Conservation (phyloP, 2,329 filamentous ascomycete genomes). For the Fusarium sarcochroum region DNA sequence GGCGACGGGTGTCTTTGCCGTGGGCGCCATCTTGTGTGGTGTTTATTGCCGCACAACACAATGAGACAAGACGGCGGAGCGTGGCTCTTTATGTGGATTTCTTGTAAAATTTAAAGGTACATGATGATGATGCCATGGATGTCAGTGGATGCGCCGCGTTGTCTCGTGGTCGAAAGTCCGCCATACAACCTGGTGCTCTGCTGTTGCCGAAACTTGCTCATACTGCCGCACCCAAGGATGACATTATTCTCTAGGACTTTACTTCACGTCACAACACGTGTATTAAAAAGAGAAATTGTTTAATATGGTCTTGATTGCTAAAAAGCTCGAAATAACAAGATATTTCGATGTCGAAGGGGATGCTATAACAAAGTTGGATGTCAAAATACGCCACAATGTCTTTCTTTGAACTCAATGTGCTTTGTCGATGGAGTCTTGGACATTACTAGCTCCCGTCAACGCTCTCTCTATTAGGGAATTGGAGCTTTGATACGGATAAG, state of each 20-base stretch:
- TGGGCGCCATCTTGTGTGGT: constrained; percentile 28
- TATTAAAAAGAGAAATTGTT: fast-evolving
- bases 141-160: background rate
- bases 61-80: background rate
- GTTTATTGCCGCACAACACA: background rate
- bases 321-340: background rate
- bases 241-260: background rate
- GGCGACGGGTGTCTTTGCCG: constrained; percentile 15
- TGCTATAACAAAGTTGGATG: background rate
- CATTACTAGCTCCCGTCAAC: background rate
- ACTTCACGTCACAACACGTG: background rate
- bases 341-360: background rate
- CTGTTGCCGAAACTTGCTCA: constrained; percentile 52
- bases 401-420: constrained; percentile 7
- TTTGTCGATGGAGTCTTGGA: background rate
- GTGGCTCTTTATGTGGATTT: constrained; percentile 17
- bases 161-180: background rate
- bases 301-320: background rate
- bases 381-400: constrained; percentile 19
- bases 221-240: constrained; percentile 46
- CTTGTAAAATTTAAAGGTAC: background rate
- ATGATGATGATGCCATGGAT: constrained; percentile 4
- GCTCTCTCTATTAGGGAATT: background rate
- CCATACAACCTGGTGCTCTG: constrained; percentile 7
- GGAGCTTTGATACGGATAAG: background rate